A percentile compares a stretch with the other conserved stretches of the same genome.
Conservation (phyloP, 2,329 filamentous ascomycete species). For the Lecanosticta acicola region DNA sequence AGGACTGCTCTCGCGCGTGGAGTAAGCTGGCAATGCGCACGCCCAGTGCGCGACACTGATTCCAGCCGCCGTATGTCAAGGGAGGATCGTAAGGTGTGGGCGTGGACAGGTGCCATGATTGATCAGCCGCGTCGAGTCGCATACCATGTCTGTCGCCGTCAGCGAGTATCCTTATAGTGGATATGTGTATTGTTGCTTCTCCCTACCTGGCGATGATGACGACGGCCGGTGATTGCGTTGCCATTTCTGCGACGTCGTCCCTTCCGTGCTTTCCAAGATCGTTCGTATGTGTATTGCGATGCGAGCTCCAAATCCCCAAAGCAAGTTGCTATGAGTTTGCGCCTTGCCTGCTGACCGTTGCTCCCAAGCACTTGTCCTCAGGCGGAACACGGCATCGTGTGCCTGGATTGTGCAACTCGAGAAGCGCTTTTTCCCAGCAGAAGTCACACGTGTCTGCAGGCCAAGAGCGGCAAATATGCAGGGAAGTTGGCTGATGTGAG, state of each 20-base stretch:
- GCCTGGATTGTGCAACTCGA: not conserved
- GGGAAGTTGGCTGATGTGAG: not conserved
- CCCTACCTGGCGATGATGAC: conserved; percentile 47
- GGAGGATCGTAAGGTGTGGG: conserved; percentile 94
- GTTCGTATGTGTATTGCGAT: not conserved
- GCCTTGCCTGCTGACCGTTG: not conserved
- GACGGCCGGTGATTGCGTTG: conserved; percentile 41
- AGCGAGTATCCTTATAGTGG: conserved; percentile 6
- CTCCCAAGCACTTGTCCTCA: not conserved
- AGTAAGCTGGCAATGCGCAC: conserved; percentile 73
- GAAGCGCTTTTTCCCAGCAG: not conserved
- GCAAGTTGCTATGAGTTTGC: not conserved
- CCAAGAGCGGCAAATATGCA: too few relatives aligned
- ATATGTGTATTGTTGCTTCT: not conserved
- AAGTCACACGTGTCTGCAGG: not conserved
- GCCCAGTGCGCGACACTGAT: conserved; percentile 76
- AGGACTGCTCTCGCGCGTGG: conserved; percentile 46
- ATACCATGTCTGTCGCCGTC: conserved; percentile 66
- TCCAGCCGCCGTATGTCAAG: conserved; percentile 89
- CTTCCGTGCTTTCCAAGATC: too few relatives aligned
- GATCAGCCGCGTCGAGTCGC: conserved; percentile 88
- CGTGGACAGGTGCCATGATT: conserved; percentile 88
- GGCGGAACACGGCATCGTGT: not conserved
- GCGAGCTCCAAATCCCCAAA: too few relatives aligned
- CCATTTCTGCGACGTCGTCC: not conserved